phyloP scores from a whole-genome alignment of 352 stramenopile species.

The Globisporangium radiosum region DNA sequence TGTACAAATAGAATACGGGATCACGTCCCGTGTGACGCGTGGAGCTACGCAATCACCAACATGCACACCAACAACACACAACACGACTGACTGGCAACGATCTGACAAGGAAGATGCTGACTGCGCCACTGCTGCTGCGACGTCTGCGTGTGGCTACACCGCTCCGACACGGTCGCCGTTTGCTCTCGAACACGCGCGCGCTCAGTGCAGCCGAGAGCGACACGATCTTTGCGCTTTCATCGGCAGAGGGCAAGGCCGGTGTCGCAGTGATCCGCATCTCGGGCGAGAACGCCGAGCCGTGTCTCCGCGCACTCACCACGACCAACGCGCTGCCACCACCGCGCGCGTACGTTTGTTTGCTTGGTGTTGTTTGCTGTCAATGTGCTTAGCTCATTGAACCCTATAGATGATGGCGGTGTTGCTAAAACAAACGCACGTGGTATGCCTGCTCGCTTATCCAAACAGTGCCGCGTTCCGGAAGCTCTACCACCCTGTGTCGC shows the following conservation, averaged over 20 bases:
- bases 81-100: background rate
- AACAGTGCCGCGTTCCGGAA: constrained; percentile 56
- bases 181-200: background rate
- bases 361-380: background rate
- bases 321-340: constrained; percentile 29
- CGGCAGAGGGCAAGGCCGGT: constrained; percentile 72
- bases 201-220: constrained; percentile 38
- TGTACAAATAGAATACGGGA: too few species aligned
- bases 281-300: constrained; percentile 55
- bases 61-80: too few species aligned
- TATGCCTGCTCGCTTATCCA: background rate
- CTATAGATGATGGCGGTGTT: too few species aligned
- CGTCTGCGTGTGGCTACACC: background rate
- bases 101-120: background rate
- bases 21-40: too few species aligned
- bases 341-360: constrained; percentile 29
- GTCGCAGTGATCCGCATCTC: constrained; percentile 89
- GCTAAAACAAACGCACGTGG: background rate
- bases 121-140: background rate
- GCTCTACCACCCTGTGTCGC: constrained; percentile 68
- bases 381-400: too few species aligned
- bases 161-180: background rate
- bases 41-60: too few species aligned
- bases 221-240: constrained; percentile 91
- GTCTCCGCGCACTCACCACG: constrained; percentile 53